Conservation (phyloP, 495 filamentous ascomycete genomes). For the Penicillium riverlandense region DNA sequence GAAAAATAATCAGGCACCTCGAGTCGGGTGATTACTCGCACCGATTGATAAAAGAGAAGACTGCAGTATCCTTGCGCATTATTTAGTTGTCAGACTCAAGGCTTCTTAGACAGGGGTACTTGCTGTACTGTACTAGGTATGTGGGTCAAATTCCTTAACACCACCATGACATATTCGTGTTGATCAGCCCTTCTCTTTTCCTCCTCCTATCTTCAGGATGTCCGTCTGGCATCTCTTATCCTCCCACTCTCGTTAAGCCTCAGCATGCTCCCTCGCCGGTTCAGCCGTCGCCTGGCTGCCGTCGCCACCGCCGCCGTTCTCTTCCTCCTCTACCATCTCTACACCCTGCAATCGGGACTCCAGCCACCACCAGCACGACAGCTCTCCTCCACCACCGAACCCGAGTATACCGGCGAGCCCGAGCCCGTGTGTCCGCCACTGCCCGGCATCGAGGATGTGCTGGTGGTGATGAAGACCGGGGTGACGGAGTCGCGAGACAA, state of each 20-base stretch:
- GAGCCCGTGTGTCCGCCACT: constrained; percentile 27
- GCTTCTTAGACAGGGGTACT: too few species aligned
- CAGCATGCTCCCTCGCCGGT: constrained; percentile 24
- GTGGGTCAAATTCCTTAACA: too few species aligned
- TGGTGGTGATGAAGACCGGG: constrained; percentile 42
- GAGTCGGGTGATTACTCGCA: too few species aligned
- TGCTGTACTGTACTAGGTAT: too few species aligned
- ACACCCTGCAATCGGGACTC: constrained; percentile 16
- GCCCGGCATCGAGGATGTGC: constrained; percentile 35
- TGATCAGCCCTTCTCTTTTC: too few species aligned
- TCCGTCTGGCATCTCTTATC: neutral
- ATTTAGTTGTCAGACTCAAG: too few species aligned
- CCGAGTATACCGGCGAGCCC: constrained; percentile 7
- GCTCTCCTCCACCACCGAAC: constrained; percentile 1
- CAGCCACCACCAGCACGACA: neutral
- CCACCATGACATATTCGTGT: too few species aligned
- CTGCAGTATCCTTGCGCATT: too few species aligned
- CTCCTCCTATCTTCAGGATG: too few species aligned
- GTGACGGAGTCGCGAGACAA: constrained; percentile 38
- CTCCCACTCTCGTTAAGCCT: neutral
- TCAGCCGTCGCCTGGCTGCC: constrained; percentile 22
- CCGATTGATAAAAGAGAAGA: too few species aligned
- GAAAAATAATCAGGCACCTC: too few species aligned
- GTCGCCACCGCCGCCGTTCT: constrained; percentile 19
- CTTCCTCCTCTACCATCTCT: constrained; percentile 28